Base-by-base conservation (phyloP, 1,284 basidiomycete genomes). In the Boletus smithii region DNA sequence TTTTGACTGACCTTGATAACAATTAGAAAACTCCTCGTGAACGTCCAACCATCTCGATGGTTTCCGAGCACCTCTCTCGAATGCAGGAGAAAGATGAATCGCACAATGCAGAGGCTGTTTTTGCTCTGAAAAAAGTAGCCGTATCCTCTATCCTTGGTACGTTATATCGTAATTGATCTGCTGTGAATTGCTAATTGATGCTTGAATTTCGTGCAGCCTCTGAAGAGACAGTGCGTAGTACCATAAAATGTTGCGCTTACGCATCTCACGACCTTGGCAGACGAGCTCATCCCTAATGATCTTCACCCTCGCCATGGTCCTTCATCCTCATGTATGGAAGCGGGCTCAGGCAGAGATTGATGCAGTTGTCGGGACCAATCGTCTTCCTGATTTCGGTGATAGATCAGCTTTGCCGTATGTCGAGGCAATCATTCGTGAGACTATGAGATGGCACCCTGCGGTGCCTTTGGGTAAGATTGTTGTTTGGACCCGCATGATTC, bases 311-410 rank as follows among this genome's bases (percentile, higher is more conserved):
- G 63, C 63, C 2, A 70, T 73, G 66, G 55, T 63, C 5, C 37
- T 61, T 13, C 46, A 69, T 29, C 69, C 70, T 0, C 58, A 60
- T 2, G 59, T 62, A 1, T 66, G 60, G 48, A 54, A 53, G 35
- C 59, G 51, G 4, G 68, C 69, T 2, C 73, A 73, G 31, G 57
- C 54, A 5, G 72, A 76, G 41, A 58, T 76, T 4, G 72, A 75
- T 44, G 33, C 48, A 0, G 61, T 71, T 4, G 37, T 71, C 11
- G 70, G 72, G 4, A 46, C 43, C 0, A 60, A 65, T 10, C 57
- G 68, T 8, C 57, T 76, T 3, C 74, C 74, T 1, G 59, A 57
- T 1, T 69, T 73, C 22, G 55, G 54, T 10, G 76, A 77, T 38
- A 53, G 65, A 23, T 42, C 59, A 1, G 45, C 46, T 0, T 55